These are phyloP conservation scores for Pistacia vera DNA, from an alignment of 345 rosid genomes.

Conservation along the genomic window DNA sequence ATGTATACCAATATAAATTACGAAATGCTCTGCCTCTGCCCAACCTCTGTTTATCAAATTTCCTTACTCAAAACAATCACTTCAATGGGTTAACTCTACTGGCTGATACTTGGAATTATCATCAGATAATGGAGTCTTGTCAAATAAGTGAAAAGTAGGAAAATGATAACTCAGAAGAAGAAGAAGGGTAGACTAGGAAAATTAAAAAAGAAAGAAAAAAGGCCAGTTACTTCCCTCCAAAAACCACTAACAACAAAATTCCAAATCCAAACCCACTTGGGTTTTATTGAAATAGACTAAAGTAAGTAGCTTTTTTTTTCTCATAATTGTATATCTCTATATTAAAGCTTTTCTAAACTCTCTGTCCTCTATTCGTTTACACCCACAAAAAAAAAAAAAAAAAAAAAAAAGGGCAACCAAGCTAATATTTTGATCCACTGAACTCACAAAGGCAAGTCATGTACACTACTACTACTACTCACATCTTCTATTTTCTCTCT, in stretches of 20 bases:
- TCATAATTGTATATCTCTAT: slow-evolving; percentile 16
- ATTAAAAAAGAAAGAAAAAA: background rate
- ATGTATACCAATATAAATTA: too few relatives aligned
- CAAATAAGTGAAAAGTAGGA: background rate
- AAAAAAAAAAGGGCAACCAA: slow-evolving; percentile 3
- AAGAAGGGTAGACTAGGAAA: slow-evolving; percentile 23
- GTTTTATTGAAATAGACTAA: slow-evolving; percentile 17
- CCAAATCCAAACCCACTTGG: slow-evolving; percentile 32
- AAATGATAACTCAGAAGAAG: background rate
- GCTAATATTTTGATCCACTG: slow-evolving; percentile 24
- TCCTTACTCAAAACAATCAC: too few relatives aligned
- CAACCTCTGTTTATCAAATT: too few relatives aligned
- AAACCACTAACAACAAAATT: slow-evolving; percentile 33
- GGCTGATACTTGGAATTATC: background rate
- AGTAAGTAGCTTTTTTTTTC: slow-evolving; percentile 18
- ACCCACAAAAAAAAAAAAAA: slow-evolving; percentile 4
- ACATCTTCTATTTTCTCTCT: slow-evolving; percentile 9
- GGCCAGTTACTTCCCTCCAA: slow-evolving; percentile 25
- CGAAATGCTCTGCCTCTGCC: too few relatives aligned
- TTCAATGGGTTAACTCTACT: background rate
- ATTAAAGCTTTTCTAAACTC: slow-evolving; percentile 23
- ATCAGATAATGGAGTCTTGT: slow-evolving; percentile 2
- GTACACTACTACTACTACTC: background rate
- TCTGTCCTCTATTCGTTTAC: slow-evolving; percentile 30
- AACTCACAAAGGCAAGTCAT: slow-evolving; percentile 34